These are phyloP conservation scores for Mycosphaerella arachidis DNA, from an alignment of 2,329 filamentous ascomycete genomes.

Conservation along the genomic window DNA sequence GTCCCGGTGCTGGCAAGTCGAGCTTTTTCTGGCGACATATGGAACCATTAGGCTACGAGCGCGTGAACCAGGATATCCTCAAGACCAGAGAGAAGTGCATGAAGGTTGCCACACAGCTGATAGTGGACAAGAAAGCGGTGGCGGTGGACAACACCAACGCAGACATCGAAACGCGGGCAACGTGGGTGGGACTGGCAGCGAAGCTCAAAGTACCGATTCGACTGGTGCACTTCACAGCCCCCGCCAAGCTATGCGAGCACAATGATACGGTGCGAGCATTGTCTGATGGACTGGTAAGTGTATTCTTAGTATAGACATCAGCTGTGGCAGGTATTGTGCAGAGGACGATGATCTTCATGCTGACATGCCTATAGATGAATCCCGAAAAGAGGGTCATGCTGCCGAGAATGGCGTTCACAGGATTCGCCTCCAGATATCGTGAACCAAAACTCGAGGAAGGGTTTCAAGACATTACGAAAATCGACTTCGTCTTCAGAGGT, in stretches of 20 bases:
- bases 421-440: slow-evolving; percentile 68
- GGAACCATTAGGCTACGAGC: slow-evolving; percentile 71
- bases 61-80: slow-evolving; percentile 85
- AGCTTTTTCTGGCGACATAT: slow-evolving; percentile 80
- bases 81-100: slow-evolving; percentile 68
- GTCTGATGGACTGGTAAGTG: slow-evolving; percentile 37
- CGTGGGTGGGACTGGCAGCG: slow-evolving; percentile 72
- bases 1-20: slow-evolving; percentile 86
- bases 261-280: slow-evolving; percentile 80
- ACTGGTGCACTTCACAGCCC: slow-evolving; percentile 78
- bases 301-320: slow-evolving; percentile 1
- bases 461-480: slow-evolving; percentile 70
- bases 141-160: slow-evolving; percentile 95
- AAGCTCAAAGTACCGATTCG: slow-evolving; percentile 70
- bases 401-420: slow-evolving; percentile 73
- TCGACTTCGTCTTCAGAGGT: slow-evolving; percentile 62
- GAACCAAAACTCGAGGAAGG: slow-evolving; percentile 71
- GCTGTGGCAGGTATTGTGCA: slow-evolving; percentile 6
- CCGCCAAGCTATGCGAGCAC: slow-evolving; percentile 68
- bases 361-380: slow-evolving; percentile 56
- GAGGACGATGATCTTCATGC: slow-evolving; percentile 1
- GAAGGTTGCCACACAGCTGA: slow-evolving; percentile 62
- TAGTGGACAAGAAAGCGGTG: slow-evolving; percentile 64
- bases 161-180: slow-evolving; percentile 67
- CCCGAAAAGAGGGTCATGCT: slow-evolving; percentile 72